A percentile compares a stretch with the other conserved stretches of the same genome.
Evolutionary conservation across 2,329 filamentous ascomycete species (phyloP).

Genomic region (Dendrostoma leiphaemia): DNA sequence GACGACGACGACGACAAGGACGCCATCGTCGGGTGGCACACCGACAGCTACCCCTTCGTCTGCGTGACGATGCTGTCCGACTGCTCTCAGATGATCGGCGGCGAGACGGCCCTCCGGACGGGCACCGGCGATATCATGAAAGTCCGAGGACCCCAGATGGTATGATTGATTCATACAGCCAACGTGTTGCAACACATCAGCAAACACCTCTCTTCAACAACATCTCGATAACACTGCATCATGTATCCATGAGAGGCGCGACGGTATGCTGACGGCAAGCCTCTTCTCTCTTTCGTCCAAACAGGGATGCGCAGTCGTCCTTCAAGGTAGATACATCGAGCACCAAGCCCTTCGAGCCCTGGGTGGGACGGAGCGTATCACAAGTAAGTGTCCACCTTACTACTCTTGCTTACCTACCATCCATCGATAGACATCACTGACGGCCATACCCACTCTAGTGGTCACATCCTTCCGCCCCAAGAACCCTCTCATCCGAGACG

Average conservation of each 20-base stretch:
- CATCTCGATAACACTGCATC: constrained; percentile 6
- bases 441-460: constrained; percentile 37
- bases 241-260: constrained; percentile 12
- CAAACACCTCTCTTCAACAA: background rate
- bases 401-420: too few relatives aligned
- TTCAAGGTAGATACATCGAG: constrained; percentile 66
- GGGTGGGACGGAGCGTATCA: constrained; percentile 58
- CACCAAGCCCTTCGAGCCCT: constrained; percentile 61
- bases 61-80: constrained; percentile 68
- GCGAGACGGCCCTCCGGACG: constrained; percentile 60
- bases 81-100: constrained; percentile 60
- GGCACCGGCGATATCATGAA: constrained; percentile 53
- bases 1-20: constrained; percentile 50
- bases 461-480: constrained; percentile 65
- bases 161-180: constrained; percentile 29
- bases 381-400: background rate
- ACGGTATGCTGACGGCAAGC: constrained; percentile 7
- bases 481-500: constrained; percentile 52
- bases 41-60: constrained; percentile 66
- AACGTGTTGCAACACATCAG: background rate
- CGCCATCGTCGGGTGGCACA: constrained; percentile 62
- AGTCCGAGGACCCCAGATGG: constrained; percentile 59
- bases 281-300: constrained; percentile 22
- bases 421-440: background rate
- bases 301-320: constrained; percentile 61